Conservation (phyloP, 352 stramenopile species). For the Lagenidium sp. region DNA sequence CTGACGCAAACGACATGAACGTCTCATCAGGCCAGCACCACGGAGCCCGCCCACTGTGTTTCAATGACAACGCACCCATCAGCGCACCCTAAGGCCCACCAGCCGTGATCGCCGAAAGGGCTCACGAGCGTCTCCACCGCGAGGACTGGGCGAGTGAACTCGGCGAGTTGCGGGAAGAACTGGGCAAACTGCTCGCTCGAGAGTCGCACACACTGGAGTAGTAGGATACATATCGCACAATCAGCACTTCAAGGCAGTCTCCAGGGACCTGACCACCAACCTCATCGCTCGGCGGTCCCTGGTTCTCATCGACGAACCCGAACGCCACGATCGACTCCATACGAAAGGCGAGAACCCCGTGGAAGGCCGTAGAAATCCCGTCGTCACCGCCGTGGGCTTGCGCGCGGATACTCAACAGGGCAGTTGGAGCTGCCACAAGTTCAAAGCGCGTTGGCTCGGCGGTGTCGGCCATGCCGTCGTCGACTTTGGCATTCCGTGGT, state of each 20-base stretch:
- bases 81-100: constrained; percentile 54
- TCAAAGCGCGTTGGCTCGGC: constrained; percentile 33
- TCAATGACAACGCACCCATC: constrained; percentile 33
- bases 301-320: constrained; percentile 37
- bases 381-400: constrained; percentile 2
- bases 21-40: too few relatives aligned
- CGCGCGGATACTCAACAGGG: constrained; percentile 37
- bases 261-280: too few relatives aligned
- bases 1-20: too few relatives aligned
- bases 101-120: constrained; percentile 18
- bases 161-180: constrained; percentile 63
- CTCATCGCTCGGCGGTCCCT: not conserved
- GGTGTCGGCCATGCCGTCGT: not conserved
- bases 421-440: constrained; percentile 36
- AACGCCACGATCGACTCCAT: constrained; percentile 49
- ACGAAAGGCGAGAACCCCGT: constrained; percentile 55
- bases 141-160: constrained; percentile 46
- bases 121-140: constrained; percentile 28
- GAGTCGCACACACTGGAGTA: constrained; percentile 33
- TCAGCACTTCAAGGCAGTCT: too few relatives aligned
- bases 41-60: not conserved
- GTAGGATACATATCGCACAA: too few relatives aligned
- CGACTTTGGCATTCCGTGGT: not conserved
- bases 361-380: constrained; percentile 33
- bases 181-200: constrained; percentile 47